Conservation (phyloP, 2,329 filamentous ascomycete species). For the Aschersonia sp. region DNA sequence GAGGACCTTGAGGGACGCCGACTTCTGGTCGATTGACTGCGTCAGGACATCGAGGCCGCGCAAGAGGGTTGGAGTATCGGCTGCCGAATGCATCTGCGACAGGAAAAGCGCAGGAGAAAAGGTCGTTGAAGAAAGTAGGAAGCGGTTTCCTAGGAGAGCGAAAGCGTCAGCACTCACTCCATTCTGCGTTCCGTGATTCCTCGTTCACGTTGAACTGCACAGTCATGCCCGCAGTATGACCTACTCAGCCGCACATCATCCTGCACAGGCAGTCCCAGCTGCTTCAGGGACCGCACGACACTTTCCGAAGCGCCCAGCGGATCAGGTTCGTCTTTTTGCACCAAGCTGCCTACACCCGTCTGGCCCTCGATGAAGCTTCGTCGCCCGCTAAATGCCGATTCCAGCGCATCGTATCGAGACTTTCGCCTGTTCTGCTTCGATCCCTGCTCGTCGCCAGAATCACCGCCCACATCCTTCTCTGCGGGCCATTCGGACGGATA, state of each 20-base stretch:
- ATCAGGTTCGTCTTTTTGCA: conserved; percentile 86
- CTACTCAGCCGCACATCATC: conserved; percentile 66
- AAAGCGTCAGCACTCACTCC: neutral
- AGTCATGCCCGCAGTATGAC: conserved; percentile 9
- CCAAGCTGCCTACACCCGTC: conserved; percentile 53
- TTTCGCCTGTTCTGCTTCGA: conserved; percentile 44
- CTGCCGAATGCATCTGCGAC: conserved; percentile 77
- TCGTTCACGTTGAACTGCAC: too few relatives aligned
- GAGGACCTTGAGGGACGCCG: conserved; percentile 85
- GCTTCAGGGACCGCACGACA: conserved; percentile 66
- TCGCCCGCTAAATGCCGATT: conserved; percentile 54
- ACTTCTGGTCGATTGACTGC: conserved; percentile 92
- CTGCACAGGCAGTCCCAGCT: conserved; percentile 66
- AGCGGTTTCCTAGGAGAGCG: conserved; percentile 56
- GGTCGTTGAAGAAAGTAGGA: conserved; percentile 86
- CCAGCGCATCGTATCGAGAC: conserved; percentile 74
- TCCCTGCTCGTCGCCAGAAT: conserved; percentile 42
- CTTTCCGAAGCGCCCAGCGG: conserved; percentile 79
- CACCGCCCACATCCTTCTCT: conserved; percentile 58
- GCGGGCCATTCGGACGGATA: conserved; percentile 78
- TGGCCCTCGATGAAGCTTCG: conserved; percentile 31
- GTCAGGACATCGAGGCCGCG: conserved; percentile 76
- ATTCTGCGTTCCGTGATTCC: too few relatives aligned
- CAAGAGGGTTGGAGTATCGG: conserved; percentile 68
- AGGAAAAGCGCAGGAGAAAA: conserved; percentile 89